Evolutionary conservation across 768 basidiomycete genomes (phyloP).

Genomic region (Phanerochaete carnosa): DNA sequence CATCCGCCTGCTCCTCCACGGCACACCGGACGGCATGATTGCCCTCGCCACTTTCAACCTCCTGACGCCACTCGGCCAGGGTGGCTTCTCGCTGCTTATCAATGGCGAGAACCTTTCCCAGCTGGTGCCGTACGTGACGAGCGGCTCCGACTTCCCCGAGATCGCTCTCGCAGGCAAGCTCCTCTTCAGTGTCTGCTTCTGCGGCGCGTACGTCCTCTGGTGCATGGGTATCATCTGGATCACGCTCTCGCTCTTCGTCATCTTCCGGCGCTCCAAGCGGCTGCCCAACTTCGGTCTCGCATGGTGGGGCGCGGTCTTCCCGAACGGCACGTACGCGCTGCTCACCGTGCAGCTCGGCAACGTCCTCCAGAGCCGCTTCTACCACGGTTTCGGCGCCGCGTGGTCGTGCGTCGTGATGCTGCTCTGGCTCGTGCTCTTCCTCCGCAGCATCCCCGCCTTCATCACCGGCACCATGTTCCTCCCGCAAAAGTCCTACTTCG

Average conservation of each 20-base stretch:
- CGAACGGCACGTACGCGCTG: conserved; percentile 35
- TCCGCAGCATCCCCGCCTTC: conserved; percentile 41
- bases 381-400: conserved; percentile 46
- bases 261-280: conserved; percentile 26
- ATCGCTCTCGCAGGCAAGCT: conserved; percentile 36
- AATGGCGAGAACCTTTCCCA: conserved; percentile 36
- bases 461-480: conserved; percentile 45
- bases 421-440: conserved; percentile 40
- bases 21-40: conserved; percentile 36
- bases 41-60: conserved; percentile 45
- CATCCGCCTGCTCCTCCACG: conserved; percentile 39
- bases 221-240: conserved; percentile 26
- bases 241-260: conserved; percentile 41
- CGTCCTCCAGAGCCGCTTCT: conserved; percentile 42
- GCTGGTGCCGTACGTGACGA: conserved; percentile 29
- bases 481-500: not conserved
- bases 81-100: conserved; percentile 41
- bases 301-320: conserved; percentile 10
- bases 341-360: conserved; percentile 43
- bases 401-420: conserved; percentile 40
- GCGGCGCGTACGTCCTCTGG: conserved; percentile 44
- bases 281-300: conserved; percentile 22
- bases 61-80: conserved; percentile 53
- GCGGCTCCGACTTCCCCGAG: conserved; percentile 30
- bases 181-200: conserved; percentile 41